Evolutionary conservation across 768 basidiomycete species (phyloP), one percentile per base, ranked within the genome.

Genomic region (Naganishia onofrii): DNA sequence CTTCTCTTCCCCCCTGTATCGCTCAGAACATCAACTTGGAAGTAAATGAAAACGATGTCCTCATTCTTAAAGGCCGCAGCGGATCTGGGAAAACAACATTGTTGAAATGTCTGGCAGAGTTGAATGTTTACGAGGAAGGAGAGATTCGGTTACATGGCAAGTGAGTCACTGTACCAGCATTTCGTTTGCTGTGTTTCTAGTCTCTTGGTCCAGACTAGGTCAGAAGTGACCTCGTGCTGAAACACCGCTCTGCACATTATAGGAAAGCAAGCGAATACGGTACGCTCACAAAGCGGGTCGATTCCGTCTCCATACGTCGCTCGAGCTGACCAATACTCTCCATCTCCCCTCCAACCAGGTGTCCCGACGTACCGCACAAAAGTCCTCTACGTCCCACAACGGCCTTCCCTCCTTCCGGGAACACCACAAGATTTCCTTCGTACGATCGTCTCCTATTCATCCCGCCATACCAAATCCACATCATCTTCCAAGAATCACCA

Each of bases 311-410:
- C n/a, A n/a, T n/a, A n/a, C n/a, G 1, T 53, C 52, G 28, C 38
- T n/a, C 44, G 13, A n/a, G 6, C 34, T 36, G 31, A 53, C 21
- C 29, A 5, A 28, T 26, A 38, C 69, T 4, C 32, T 42, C 15
- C 42, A n/a, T n/a, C 9, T 8, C 9, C 9, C 26, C 5, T 42
- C 58, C 9, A 46, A 38, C 7, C 75, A 89, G 91, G 89, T 15
- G 86, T 93, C 28, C 91, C 93, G 2, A 77, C 78, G 21, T 95
- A 88, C 81, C 87, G 93, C 63, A 92, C 89, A 0, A 85, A 84
- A 67, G 87, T 95, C 2, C 85, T 88, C 70, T 95, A 95, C 78
- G 88, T 94, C 29, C 92, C 93, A 0, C 93, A 95, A 80, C 84
- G 93, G 48, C 89, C 93, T 0, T 90, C 92, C 0, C 83, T 94